Conservation (phyloP, 2,329 filamentous ascomycete genomes). For the Pseudodiploospora longispora region DNA sequence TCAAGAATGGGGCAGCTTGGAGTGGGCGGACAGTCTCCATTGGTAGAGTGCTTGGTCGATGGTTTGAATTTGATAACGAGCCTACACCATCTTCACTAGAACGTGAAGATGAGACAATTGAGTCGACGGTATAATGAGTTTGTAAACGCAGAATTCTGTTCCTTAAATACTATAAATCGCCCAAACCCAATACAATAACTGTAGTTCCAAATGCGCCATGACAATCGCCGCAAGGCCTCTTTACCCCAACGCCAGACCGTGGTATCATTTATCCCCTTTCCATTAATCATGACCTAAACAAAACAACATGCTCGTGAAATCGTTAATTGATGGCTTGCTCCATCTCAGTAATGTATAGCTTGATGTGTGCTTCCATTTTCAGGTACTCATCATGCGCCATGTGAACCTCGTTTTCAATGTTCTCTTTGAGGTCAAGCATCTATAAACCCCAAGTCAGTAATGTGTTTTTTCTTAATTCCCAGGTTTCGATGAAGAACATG, state of each 20-base stretch:
- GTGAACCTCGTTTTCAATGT: constrained; percentile 91
- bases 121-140: no score
- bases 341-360: constrained; percentile 98
- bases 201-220: neutral
- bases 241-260: constrained; percentile 30
- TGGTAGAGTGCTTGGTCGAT: constrained; percentile 50
- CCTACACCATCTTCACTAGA: no score
- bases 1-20: constrained; percentile 46
- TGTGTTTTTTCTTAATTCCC: no score
- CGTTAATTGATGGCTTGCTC: constrained; percentile 63
- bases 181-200: neutral
- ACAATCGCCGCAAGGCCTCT: constrained; percentile 3
- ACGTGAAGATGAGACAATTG: no score
- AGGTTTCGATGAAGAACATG: no score
- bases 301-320: neutral
- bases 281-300: constrained; percentile 6
- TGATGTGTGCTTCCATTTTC: constrained; percentile 96
- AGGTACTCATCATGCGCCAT: constrained; percentile 87
- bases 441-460: constrained; percentile 26
- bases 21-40: constrained; percentile 51
- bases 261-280: constrained; percentile 25
- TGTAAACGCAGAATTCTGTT: neutral
- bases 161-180: neutral
- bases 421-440: constrained; percentile 97
- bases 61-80: constrained; percentile 41